Conservation (phyloP, 495 filamentous ascomycete genomes). For the Parathielavia hyrcaniae region DNA sequence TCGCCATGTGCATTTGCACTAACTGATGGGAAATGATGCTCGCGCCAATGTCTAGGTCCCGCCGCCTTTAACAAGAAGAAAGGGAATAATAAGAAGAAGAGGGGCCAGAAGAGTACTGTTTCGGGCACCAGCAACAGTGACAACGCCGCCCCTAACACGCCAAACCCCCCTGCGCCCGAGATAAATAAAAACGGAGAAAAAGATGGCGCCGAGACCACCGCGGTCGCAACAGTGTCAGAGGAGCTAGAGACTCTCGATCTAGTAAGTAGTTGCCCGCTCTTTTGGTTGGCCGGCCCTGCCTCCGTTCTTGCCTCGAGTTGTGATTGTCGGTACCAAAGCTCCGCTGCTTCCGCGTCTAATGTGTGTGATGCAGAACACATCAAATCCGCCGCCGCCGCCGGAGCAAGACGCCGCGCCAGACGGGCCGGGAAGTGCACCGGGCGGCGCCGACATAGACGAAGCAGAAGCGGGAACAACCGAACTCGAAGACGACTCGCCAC, state of each 20-base stretch:
- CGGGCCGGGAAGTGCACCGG: conserved; percentile 1
- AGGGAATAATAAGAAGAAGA: conserved; percentile 52
- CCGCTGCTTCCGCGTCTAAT: background rate
- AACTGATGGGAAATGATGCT: conserved; percentile 25
- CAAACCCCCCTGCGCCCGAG: conserved; percentile 3
- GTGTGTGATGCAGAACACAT: background rate
- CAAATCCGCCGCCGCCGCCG: background rate
- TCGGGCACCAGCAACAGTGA: too few species aligned
- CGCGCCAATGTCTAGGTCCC: conserved; percentile 13
- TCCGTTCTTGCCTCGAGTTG: background rate
- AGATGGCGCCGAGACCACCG: conserved; percentile 34
- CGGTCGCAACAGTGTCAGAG: conserved; percentile 30
- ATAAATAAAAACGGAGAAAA: conserved; percentile 21
- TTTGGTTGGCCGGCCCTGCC: conserved; percentile 7
- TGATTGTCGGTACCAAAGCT: background rate
- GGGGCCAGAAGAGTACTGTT: conserved; percentile 51
- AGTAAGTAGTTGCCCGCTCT: conserved; percentile 24
- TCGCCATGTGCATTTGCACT: conserved; percentile 23
- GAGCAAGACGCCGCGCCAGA: conserved; percentile 10
- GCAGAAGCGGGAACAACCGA: background rate
- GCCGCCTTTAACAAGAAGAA: conserved; percentile 13
- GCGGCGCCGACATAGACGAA: conserved; percentile 4
- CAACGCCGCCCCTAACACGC: background rate
- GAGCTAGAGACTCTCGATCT: conserved; percentile 25
- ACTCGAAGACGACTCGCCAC: background rate